These are phyloP conservation scores for Kazachstania africana DNA, from an alignment of 805 yeast genomes.

Conservation along the genomic window DNA sequence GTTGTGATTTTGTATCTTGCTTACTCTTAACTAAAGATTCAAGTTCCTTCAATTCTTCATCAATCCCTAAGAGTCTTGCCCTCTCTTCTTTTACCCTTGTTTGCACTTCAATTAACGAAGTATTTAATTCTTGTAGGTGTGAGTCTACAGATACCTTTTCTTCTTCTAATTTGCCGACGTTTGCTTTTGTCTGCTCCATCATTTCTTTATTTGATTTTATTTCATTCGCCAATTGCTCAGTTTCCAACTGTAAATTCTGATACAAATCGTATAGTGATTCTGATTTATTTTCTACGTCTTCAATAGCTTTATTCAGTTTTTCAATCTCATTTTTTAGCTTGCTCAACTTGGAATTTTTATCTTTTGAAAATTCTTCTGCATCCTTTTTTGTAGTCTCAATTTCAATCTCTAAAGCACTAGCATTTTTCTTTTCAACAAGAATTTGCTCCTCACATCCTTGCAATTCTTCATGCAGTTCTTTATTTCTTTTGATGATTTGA, in stretches of 20 bases:
- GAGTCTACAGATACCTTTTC: neutral
- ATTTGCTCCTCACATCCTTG: constrained; percentile 30
- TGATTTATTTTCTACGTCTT: constrained; percentile 28
- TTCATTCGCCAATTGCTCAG: constrained; percentile 57
- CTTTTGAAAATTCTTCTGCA: constrained; percentile 65
- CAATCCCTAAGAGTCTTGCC: constrained; percentile 50
- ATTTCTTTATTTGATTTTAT: constrained; percentile 34
- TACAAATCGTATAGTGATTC: constrained; percentile 39
- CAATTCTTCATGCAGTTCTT: constrained; percentile 36
- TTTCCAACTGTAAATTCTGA: constrained; percentile 56
- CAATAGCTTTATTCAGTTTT: constrained; percentile 28
- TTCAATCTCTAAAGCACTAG: constrained; percentile 30
- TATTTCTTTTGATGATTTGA: constrained; percentile 39
- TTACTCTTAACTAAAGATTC: constrained; percentile 35
- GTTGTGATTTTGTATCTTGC: constrained; percentile 30
- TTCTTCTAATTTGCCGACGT: constrained; percentile 28
- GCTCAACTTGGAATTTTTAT: constrained; percentile 71
- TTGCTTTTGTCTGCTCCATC: constrained; percentile 25
- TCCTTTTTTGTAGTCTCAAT: constrained; percentile 52
- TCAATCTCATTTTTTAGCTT: constrained; percentile 45
- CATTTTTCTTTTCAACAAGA: constrained; percentile 24
- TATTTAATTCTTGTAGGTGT: constrained; percentile 11
- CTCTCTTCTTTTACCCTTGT: constrained; percentile 30
- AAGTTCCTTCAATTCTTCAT: constrained; percentile 64
- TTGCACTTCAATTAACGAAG: constrained; percentile 22